Conservation (phyloP, 2,329 filamentous ascomycete species). For the Beauveria scarabaeidicola region DNA sequence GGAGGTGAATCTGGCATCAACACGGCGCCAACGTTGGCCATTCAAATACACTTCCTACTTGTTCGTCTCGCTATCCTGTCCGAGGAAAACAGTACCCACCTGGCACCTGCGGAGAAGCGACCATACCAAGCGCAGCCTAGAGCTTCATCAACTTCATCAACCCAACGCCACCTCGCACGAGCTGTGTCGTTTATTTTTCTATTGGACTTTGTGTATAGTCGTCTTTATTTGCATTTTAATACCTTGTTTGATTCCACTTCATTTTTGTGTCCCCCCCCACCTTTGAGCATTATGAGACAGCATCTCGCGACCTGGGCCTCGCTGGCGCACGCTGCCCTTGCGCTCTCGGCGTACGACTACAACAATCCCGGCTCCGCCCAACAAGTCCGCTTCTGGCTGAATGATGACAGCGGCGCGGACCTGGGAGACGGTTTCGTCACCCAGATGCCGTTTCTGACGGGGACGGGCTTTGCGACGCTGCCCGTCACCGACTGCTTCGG, state of each 20-base stretch:
- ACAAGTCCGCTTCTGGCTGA: slow-evolving; percentile 15
- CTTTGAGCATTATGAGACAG: not conserved
- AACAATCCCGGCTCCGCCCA: slow-evolving; percentile 10
- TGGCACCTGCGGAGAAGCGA: not conserved
- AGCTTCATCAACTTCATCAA: not conserved
- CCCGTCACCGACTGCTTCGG: slow-evolving; percentile 20
- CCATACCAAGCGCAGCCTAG: not conserved
- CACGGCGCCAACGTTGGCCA: slow-evolving; percentile 1
- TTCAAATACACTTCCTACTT: slow-evolving; percentile 13
- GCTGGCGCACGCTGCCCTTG: not conserved
- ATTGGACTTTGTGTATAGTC: too few relatives aligned
- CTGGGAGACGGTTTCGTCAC: slow-evolving; percentile 13
- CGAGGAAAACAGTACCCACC: too few relatives aligned
- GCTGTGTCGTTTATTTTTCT: not conserved
- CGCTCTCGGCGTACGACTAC: slow-evolving; percentile 6
- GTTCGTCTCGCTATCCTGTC: not conserved
- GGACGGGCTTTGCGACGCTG: slow-evolving; percentile 18
- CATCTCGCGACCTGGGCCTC: not conserved
- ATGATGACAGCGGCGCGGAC: slow-evolving; percentile 5
- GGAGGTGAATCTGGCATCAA: not conserved
- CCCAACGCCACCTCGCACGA: not conserved
- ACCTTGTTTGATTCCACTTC: too few relatives aligned
- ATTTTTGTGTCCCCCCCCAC: not conserved
- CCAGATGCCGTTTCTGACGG: slow-evolving; percentile 13
- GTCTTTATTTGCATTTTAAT: too few relatives aligned